Percentiles rank a stretch among this genome's conserved stretches.
These are phyloP conservation scores for Corymbia calophylla DNA, from an alignment of 441 rosid genomes.

Conservation along the genomic window DNA sequence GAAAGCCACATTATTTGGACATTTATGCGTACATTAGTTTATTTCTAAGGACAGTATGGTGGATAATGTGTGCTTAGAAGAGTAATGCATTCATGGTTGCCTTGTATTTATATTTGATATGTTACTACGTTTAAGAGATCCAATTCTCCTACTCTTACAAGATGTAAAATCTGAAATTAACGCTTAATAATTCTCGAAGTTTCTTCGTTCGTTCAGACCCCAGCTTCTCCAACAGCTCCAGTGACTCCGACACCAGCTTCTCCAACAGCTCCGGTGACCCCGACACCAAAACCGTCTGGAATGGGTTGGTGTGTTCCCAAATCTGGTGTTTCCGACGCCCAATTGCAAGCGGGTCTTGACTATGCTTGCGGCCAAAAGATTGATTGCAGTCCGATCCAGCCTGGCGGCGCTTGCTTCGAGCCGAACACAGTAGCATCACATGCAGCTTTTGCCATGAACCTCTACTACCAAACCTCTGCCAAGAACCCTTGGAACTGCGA, in stretches of 20 bases:
- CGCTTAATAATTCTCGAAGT: neutral
- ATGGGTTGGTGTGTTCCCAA: conserved; percentile 15
- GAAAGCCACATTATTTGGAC: neutral
- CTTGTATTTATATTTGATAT: neutral
- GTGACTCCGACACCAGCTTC: neutral
- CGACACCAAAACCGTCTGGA: neutral
- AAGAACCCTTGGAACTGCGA: neutral
- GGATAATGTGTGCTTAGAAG: neutral
- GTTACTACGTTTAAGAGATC: neutral
- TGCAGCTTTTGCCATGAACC: conserved; percentile 2
- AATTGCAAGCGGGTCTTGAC: neutral
- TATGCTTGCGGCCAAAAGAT: neutral
- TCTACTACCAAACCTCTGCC: neutral
- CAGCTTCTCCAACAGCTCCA: neutral
- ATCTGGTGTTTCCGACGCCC: neutral
- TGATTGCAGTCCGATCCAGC: conserved; percentile 1
- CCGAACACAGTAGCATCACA: neutral
- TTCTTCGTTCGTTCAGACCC: neutral
- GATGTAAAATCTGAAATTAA: neutral
- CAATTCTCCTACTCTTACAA: neutral
- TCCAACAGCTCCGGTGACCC: neutral
- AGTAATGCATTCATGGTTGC: neutral
- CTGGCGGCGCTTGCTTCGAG: neutral
- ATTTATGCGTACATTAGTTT: neutral
- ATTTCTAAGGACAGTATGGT: neutral